Percentiles rank a stretch among this genome's conserved stretches.
phyloP scores from a whole-genome alignment of 805 yeast species.

The Yamadazyma akitaensis region DNA sequence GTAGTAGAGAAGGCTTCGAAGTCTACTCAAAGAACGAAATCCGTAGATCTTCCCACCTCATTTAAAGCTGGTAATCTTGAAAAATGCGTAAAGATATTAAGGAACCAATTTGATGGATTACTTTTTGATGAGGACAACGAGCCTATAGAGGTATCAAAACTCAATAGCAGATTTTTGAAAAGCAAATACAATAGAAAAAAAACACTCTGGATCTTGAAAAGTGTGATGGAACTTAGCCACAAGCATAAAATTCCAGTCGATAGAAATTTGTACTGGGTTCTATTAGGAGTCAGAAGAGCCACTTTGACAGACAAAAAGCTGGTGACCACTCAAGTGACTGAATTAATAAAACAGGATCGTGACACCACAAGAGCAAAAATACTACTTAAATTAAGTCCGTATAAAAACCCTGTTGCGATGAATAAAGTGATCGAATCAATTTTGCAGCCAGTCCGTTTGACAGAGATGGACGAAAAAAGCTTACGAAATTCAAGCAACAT shows the following conservation, averaged over 20 bases:
- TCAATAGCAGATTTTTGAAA: constrained; percentile 23
- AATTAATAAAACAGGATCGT: constrained; percentile 50
- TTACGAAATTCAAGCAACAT: neutral
- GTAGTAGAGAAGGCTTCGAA: neutral
- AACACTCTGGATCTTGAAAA: constrained; percentile 27
- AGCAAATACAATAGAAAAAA: constrained; percentile 16
- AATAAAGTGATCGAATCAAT: constrained; percentile 57
- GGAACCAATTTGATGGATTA: constrained; percentile 27
- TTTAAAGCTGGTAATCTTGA: constrained; percentile 11
- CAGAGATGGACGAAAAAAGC: neutral
- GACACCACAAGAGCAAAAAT: constrained; percentile 49
- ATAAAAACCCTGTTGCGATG: constrained; percentile 57
- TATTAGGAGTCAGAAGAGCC: constrained; percentile 57
- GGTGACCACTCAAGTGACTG: constrained; percentile 51
- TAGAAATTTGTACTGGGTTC: constrained; percentile 45
- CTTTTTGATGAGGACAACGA: constrained; percentile 26
- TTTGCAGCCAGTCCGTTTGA: constrained; percentile 17
- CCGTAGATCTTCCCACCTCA: neutral
- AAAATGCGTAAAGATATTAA: constrained; percentile 26
- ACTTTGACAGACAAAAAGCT: constrained; percentile 57
- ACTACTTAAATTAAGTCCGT: constrained; percentile 46
- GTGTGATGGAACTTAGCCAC: constrained; percentile 23
- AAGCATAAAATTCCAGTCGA: constrained; percentile 32
- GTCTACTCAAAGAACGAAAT: neutral
- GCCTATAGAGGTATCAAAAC: constrained; percentile 19